Conservation (phyloP, 179 eudicot genomes). For the Amaranthus tricolor region DNA sequence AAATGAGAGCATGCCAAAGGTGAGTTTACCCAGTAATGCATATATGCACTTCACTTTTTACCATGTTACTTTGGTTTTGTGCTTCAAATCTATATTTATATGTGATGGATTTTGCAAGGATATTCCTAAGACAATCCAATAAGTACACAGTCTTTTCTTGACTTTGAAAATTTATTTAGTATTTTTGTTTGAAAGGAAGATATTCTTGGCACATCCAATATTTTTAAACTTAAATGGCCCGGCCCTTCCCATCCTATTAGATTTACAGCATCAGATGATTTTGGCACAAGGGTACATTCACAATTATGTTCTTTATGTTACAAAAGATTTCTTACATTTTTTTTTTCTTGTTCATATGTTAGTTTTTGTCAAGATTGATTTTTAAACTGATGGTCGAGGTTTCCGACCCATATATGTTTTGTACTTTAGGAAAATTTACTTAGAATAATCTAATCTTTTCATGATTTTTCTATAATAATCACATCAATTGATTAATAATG, state of each 20-base stretch:
- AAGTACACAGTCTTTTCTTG: background rate
- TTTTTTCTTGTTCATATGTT: background rate
- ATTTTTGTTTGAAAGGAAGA: background rate
- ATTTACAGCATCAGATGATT: background rate
- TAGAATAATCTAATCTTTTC: no score
- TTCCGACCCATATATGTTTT: no score
- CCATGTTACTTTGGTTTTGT: background rate
- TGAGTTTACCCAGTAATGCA: constrained; percentile 15
- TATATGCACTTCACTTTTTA: constrained; percentile 9
- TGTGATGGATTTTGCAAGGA: background rate
- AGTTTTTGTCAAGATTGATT: background rate
- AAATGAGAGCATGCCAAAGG: constrained; percentile 17
- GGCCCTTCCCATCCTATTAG: background rate
- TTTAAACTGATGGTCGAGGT: background rate
- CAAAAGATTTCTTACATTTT: no score
- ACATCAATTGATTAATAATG: no score
- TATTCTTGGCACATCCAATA: background rate
- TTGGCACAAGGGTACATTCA: background rate
- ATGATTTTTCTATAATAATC: no score
- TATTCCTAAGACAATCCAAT: background rate
- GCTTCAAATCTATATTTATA: background rate
- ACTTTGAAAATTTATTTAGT: background rate
- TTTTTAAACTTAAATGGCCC: background rate
- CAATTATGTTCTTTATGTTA: no score
- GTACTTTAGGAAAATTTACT: background rate